phyloP scores from a whole-genome alignment of 192 early-diverging fungal species.

The Piromyces sp. region DNA sequence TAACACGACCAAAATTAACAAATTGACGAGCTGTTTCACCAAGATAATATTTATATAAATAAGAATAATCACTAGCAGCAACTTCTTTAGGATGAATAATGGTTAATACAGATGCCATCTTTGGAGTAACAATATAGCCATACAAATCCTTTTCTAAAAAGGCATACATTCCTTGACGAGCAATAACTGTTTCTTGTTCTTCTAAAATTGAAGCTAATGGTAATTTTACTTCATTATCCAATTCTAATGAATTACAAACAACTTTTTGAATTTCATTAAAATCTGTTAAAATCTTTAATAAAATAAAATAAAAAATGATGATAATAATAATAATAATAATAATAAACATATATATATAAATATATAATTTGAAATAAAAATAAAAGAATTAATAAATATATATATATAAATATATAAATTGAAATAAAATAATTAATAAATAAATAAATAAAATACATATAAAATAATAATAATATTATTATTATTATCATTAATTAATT shows the following conservation, averaged over 20 bases:
- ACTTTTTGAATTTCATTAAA: constrained; percentile 14
- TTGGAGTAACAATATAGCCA: constrained; percentile 13
- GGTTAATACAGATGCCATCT: constrained; percentile 9
- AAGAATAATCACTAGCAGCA: constrained; percentile 12
- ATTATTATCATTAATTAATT: too few species aligned
- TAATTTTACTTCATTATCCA: constrained; percentile 9
- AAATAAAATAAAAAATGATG: too few species aligned
- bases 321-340: too few species aligned
- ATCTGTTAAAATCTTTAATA: constrained; percentile 17
- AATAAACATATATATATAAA: too few species aligned
- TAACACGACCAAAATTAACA: constrained; percentile 14
- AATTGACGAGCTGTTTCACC: constrained; percentile 21
- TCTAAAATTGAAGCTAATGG: constrained; percentile 19
- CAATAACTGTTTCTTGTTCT: constrained; percentile 7
- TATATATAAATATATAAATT: too few species aligned
- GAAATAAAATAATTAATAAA: too few species aligned
- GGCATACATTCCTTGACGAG: constrained; percentile 16
- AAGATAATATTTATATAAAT: constrained; percentile 21
- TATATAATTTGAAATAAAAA: too few species aligned
- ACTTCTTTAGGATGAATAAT: constrained; percentile 16
- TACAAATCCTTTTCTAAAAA: constrained; percentile 20
- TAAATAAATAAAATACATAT: too few species aligned
- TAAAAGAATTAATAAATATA: too few species aligned
- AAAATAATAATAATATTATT: too few species aligned
- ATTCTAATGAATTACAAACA: not conserved